Percentiles rank a stretch among this genome's conserved stretches.
phyloP scores from a whole-genome alignment of 2,329 filamentous ascomycete species.

The Parastagonospora nodorum region DNA sequence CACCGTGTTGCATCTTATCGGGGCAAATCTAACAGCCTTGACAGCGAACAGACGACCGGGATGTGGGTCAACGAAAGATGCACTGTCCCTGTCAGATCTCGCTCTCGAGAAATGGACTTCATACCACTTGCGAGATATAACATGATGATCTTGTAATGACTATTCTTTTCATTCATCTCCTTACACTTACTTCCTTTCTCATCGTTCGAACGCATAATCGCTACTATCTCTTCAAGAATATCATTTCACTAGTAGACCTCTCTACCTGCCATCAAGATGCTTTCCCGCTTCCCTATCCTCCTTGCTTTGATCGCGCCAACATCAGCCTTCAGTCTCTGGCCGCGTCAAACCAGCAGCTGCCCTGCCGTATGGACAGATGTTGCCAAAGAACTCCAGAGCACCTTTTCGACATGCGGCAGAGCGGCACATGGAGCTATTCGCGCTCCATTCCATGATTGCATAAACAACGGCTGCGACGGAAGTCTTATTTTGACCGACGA shows the following conservation, averaged over 20 bases:
- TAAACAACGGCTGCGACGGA: slow-evolving; percentile 35
- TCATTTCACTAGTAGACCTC: neutral
- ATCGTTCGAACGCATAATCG: no score
- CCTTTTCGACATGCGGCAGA: slow-evolving; percentile 23
- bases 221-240: neutral
- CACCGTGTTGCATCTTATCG: neutral
- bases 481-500: slow-evolving; percentile 30
- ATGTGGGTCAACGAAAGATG: neutral
- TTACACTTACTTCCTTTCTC: neutral
- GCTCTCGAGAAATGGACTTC: neutral
- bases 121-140: neutral
- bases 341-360: slow-evolving; percentile 17
- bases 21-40: neutral
- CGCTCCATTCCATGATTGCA: slow-evolving; percentile 34
- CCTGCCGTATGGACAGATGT: slow-evolving; percentile 26
- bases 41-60: neutral
- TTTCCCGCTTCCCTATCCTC: slow-evolving; percentile 3
- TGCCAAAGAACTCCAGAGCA: slow-evolving; percentile 17
- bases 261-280: slow-evolving; percentile 5
- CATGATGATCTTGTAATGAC: neutral
- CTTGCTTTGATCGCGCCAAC: slow-evolving; percentile 7
- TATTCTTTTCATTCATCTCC: neutral
- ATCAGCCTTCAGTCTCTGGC: slow-evolving; percentile 10
- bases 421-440: slow-evolving; percentile 29
- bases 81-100: neutral